A percentile compares a stretch with the other conserved stretches of the same genome.
These are phyloP conservation scores for Candida montana DNA, from an alignment of 805 yeast species.

Conservation along the genomic window DNA sequence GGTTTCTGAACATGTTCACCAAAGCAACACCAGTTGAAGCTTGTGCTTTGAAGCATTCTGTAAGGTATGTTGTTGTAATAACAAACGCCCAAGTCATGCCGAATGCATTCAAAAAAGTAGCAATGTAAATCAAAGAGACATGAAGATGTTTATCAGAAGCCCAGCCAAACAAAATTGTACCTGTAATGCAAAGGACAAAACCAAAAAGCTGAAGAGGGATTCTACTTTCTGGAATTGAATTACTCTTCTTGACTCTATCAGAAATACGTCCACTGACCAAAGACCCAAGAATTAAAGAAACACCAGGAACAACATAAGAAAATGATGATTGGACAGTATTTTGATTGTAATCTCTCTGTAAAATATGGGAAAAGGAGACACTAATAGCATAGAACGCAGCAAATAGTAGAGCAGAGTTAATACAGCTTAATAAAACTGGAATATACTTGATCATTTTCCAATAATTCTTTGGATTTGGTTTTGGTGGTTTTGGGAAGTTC, in stretches of 20 bases:
- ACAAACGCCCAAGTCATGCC: slow-evolving; percentile 55
- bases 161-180: slow-evolving; percentile 52
- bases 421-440: slow-evolving; percentile 42
- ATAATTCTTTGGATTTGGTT: slow-evolving; percentile 35
- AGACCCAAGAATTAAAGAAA: slow-evolving; percentile 44
- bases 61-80: slow-evolving; percentile 46
- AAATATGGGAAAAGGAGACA: slow-evolving; percentile 40
- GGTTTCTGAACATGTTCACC: slow-evolving; percentile 47
- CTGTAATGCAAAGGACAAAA: slow-evolving; percentile 35
- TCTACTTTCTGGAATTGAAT: slow-evolving; percentile 43
- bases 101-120: slow-evolving; percentile 42
- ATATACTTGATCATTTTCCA: slow-evolving; percentile 32
- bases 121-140: slow-evolving; percentile 36
- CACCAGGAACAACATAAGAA: slow-evolving; percentile 50
- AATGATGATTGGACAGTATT: slow-evolving; percentile 34
- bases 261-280: slow-evolving; percentile 44
- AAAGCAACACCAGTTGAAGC: slow-evolving; percentile 51
- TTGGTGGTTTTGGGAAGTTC: slow-evolving; percentile 41
- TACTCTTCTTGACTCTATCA: slow-evolving; percentile 31
- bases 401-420: slow-evolving; percentile 46
- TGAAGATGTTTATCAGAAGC: slow-evolving; percentile 35
- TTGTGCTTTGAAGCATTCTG: slow-evolving; percentile 44
- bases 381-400: slow-evolving; percentile 50
- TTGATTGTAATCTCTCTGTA: slow-evolving; percentile 34
- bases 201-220: slow-evolving; percentile 41